Base-by-base conservation (phyloP, 306 rosid species). In the Cicer pinnatifidum region DNA sequence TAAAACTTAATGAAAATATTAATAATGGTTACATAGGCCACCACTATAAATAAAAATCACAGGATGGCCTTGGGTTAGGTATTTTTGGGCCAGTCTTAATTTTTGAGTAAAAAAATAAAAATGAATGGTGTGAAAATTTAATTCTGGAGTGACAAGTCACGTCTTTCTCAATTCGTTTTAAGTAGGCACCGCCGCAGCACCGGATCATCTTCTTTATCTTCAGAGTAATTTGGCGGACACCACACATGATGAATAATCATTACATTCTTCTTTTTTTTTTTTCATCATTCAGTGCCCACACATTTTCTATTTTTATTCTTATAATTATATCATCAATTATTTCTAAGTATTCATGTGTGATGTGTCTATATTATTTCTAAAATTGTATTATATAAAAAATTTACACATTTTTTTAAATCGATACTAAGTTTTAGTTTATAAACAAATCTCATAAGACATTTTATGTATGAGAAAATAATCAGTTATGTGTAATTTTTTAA, bases 71-170 rank as follows among this genome's bases (percentile, higher is more conserved):
- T 61, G 45, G 46, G 5, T 61, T 45, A 35, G 17, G 38, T 61
- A 23, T 19, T 56, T 56, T 56, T 56, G 39, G 23, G 38, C 62
- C 7, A 56, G 38, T 4, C 13, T 38, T 35, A n/a, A 7, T 15
- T 15, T 59, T 33, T 9, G 0, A 11, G 6, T 33, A 33, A 28
- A 59, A 6, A 28, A 28, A 28, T 28, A 12, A 28, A 43, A 16
- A 66, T 10, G 13, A 39, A 23, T 50, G 79, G 44, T 75, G 53
- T 63, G 52, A 62, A 38, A 47, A 9, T 64, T 64, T 20, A 65
- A 53, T 61, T 16, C 45, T 48, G 9, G 0, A 41, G 4, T 53
- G 44, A 13, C 23, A 66, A 53, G 78, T 44, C 51, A 19, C 8
- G 46, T 69, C 23, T 50, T 69, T 47, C 44, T 39, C 11, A 7